Conservation (phyloP, 495 filamentous ascomycete genomes). For the Jackrogersella multiformis region DNA sequence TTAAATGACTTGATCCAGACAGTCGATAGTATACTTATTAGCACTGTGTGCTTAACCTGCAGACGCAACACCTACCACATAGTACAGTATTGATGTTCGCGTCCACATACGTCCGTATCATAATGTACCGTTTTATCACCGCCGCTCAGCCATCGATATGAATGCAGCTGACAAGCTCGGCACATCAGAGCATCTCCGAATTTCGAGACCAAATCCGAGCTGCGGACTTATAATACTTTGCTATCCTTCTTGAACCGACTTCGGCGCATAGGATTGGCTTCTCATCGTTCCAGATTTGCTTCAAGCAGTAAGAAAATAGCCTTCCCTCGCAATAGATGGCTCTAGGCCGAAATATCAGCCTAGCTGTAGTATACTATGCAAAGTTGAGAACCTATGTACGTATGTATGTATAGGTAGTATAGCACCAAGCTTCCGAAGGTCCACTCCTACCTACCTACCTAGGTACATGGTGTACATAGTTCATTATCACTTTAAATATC, state of each 20-base stretch:
- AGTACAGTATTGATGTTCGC: slow-evolving; percentile 7
- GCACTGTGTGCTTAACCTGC: slow-evolving; percentile 31
- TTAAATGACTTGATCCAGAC: slow-evolving; percentile 25
- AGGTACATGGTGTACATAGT: not conserved
- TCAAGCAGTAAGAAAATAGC: slow-evolving; percentile 7
- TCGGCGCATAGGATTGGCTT: slow-evolving; percentile 19
- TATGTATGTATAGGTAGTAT: too few relatives aligned
- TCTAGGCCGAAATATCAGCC: not conserved
- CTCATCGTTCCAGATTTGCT: not conserved
- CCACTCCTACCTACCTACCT: slow-evolving; percentile 22
- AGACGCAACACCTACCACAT: slow-evolving; percentile 12
- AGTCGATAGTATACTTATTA: not conserved
- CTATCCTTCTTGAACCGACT: slow-evolving; percentile 19
- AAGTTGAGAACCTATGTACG: too few relatives aligned
- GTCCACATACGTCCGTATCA: slow-evolving; percentile 9
- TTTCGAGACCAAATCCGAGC: slow-evolving; percentile 26
- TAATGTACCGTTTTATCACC: slow-evolving; percentile 15
- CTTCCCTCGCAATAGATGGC: not conserved
- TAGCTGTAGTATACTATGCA: slow-evolving; percentile 3
- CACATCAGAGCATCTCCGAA: slow-evolving; percentile 35
- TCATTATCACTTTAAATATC: slow-evolving; percentile 17
- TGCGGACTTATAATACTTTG: not conserved
- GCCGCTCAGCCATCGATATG: slow-evolving; percentile 23
- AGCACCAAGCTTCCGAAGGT: slow-evolving; percentile 31
- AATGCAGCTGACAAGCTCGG: slow-evolving; percentile 34